Conservation (phyloP, 768 basidiomycete genomes). For the Cystobasidium ongulense region DNA sequence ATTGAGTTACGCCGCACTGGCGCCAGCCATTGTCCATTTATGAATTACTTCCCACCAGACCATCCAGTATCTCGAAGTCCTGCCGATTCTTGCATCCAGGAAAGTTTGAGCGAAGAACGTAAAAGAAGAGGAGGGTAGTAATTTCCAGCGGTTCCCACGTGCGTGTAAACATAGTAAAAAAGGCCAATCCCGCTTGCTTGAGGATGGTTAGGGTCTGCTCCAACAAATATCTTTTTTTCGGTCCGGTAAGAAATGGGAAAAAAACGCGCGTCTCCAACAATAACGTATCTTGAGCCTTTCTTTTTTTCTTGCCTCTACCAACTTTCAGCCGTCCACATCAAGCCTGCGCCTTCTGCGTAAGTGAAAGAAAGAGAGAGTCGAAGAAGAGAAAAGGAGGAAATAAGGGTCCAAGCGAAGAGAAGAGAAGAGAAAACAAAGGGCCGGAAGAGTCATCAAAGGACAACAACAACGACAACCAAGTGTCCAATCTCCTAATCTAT, state of each 20-base stretch:
- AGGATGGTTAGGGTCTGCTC: neutral
- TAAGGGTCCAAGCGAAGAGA: neutral
- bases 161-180: neutral
- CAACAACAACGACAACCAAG: neutral
- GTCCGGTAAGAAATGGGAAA: neutral
- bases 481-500: neutral
- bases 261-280: neutral
- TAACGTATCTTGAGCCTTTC: neutral
- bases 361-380: neutral
- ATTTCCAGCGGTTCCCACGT: too few relatives aligned
- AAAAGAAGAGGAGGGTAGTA: too few relatives aligned
- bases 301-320: neutral
- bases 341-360: neutral
- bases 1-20: slow-evolving; percentile 22
- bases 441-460: neutral
- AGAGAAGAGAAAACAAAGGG: neutral
- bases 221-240: neutral
- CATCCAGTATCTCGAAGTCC: neutral
- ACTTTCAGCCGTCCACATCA: neutral
- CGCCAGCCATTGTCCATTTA: neutral
- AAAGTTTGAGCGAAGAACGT: neutral
- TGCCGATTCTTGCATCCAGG: neutral
- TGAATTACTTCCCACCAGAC: neutral
- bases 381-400: neutral
- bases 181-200: neutral